A percentile compares a stretch with the other conserved stretches of the same genome.
These are phyloP conservation scores for Globisporangium nodosum DNA, from an alignment of 352 stramenopile genomes.

Conservation along the genomic window DNA sequence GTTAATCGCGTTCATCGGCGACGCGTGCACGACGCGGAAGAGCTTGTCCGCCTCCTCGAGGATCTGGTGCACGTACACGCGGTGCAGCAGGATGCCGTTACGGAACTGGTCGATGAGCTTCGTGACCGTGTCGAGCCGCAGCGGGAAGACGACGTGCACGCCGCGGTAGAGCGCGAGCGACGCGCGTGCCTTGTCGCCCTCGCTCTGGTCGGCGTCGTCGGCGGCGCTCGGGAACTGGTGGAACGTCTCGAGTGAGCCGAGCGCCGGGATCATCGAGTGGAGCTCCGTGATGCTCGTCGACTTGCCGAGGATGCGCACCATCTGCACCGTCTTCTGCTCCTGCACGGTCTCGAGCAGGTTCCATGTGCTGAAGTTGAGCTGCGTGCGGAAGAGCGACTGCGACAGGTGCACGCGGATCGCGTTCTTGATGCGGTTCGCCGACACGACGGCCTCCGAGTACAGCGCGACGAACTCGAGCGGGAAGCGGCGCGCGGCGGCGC, in stretches of 20 bases:
- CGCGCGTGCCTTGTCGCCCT: constrained; percentile 53
- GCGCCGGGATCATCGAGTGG: constrained; percentile 68
- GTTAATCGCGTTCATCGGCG: constrained; percentile 68
- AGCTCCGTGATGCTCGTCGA: constrained; percentile 78
- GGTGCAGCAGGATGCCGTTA: constrained; percentile 75
- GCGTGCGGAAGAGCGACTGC: constrained; percentile 70
- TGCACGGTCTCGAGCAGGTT: constrained; percentile 76
- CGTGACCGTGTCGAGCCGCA: constrained; percentile 73
- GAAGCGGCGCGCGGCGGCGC: constrained; percentile 30
- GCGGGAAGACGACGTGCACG: constrained; percentile 62
- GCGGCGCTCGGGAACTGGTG: constrained; percentile 24
- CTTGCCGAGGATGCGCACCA: constrained; percentile 83
- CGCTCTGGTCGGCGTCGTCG: constrained; percentile 29
- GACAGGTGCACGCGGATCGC: constrained; percentile 64
- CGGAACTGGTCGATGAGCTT: constrained; percentile 82
- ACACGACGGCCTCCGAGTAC: constrained; percentile 73
- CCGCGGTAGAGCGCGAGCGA: constrained; percentile 70
- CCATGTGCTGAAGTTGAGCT: constrained; percentile 85
- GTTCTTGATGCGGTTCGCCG: constrained; percentile 80
- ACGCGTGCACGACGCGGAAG: constrained; percentile 36
- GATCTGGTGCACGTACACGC: constrained; percentile 71
- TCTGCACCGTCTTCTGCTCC: constrained; percentile 79
- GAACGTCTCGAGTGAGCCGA: constrained; percentile 64
- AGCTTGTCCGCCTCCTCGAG: constrained; percentile 61
- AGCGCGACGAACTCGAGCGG: constrained; percentile 68